phyloP scores from a whole-genome alignment of 2,329 filamentous ascomycete species.

The Pyricularia sp. region DNA sequence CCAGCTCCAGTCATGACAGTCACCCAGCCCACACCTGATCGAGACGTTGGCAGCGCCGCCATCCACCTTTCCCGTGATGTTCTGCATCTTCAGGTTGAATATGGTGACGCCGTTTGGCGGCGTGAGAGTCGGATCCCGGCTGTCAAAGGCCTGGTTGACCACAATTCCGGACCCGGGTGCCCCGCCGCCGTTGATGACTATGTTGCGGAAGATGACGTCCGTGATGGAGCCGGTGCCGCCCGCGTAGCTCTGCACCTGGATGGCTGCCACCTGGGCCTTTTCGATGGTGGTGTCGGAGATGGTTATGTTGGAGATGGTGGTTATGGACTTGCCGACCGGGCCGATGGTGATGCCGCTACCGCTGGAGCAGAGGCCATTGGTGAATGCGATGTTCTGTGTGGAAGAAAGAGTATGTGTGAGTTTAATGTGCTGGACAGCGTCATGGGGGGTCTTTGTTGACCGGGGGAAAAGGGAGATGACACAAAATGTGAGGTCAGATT shows the following conservation, averaged over 20 bases:
- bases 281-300: slow-evolving; percentile 37
- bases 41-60: slow-evolving; percentile 21
- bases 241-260: not conserved
- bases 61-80: slow-evolving; percentile 28
- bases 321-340: not conserved
- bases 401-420: not conserved
- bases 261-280: slow-evolving; percentile 40
- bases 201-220: slow-evolving; percentile 42
- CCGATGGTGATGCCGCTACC: slow-evolving; percentile 52
- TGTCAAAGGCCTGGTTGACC: slow-evolving; percentile 49
- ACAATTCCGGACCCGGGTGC: slow-evolving; percentile 39
- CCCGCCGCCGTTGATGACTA: slow-evolving; percentile 37
- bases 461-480: too few relatives aligned
- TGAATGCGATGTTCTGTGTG: slow-evolving; percentile 25
- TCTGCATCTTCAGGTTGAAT: slow-evolving; percentile 27
- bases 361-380: slow-evolving; percentile 33
- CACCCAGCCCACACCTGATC: slow-evolving; percentile 27
- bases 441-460: not conserved
- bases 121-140: slow-evolving; percentile 27
- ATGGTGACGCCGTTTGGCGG: slow-evolving; percentile 38
- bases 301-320: slow-evolving; percentile 20
- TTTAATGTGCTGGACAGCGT: not conserved
- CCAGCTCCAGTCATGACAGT: slow-evolving; percentile 27
- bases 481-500: too few relatives aligned
- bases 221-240: slow-evolving; percentile 39